Base-by-base conservation (phyloP, 2,329 filamentous ascomycete genomes). In the Thielaviopsis euricoi region DNA sequence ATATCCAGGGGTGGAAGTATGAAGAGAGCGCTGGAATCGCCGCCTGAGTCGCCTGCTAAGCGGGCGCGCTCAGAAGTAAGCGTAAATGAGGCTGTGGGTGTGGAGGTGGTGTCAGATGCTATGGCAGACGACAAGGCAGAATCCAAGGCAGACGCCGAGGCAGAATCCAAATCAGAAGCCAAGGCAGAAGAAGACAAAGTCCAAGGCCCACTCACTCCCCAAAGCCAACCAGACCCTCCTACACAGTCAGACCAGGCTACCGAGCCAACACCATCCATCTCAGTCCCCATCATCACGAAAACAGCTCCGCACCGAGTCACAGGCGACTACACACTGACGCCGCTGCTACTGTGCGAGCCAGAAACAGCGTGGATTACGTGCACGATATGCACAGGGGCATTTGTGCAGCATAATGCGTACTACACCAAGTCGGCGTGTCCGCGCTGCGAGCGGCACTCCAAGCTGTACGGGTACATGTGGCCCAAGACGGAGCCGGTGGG, bases 391-490 rank as follows among this genome's bases (percentile, higher is more conserved):
- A 79, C 81, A 54, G 78, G 78, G 0, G 81, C 84, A 60, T 98
- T 97, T 67, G 85, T 97, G 6, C 91, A 97, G 68, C 78, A 82
- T 48, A 86, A 97, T 62, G 89, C 88, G 0, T 96, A 95, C 68
- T 85, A 84, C 63, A 96, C 90, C 1, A 82, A 85, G 56, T 83
- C 86, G 53, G 85, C 88, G 17, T 98, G 93, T 68, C 90, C 89
- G 3, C 82, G 93, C 6, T 98, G 93, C 69, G 93, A 98, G 71
- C 81, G 93, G 0, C 93, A 98, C 67, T 94, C 87, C 17, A 97
- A 95, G 72, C 73, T 98, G 0, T 98, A 97, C 67, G 94, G 94
- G 0, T 96, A 87, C 66, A 77, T 86, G 59, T 98, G 93, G 93
- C 93, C 93, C 6, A 96, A 98, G 74, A 97, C 93, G 0, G 86